phyloP scores from a whole-genome alignment of 495 filamentous ascomycete species.

The Penicillium maclennaniae region DNA sequence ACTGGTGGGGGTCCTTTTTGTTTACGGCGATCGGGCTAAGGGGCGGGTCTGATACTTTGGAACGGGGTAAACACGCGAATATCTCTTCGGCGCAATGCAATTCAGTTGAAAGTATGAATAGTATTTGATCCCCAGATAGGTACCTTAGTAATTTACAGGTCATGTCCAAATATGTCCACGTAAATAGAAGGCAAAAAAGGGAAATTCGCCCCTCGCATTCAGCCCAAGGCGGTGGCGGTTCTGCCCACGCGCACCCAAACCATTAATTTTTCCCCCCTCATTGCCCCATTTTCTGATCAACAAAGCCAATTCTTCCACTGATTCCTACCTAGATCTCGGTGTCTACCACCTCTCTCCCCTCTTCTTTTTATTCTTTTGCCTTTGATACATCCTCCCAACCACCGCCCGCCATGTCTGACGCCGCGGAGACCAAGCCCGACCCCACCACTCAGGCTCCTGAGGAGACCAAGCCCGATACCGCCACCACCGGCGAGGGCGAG shows the following conservation, averaged over 20 bases:
- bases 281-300: constrained; percentile 22
- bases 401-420: constrained; percentile 43
- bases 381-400: neutral
- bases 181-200: neutral
- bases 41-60: constrained; percentile 10
- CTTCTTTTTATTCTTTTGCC: neutral
- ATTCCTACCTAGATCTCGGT: constrained; percentile 6
- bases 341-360: neutral
- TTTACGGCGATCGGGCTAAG: constrained; percentile 24
- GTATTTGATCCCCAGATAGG: neutral
- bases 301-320: constrained; percentile 23
- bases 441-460: constrained; percentile 44
- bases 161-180: neutral
- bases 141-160: constrained; percentile 6
- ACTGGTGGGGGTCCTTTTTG: constrained; percentile 12
- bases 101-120: neutral
- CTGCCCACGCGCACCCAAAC: constrained; percentile 20
- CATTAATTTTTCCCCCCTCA: constrained; percentile 34
- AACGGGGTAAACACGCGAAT: constrained; percentile 8
- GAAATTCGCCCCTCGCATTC: constrained; percentile 17
- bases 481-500: constrained; percentile 34
- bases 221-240: constrained; percentile 22
- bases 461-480: constrained; percentile 37
- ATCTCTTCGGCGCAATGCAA: constrained; percentile 17
- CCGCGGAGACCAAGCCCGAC: constrained; percentile 47